Percentiles rank a stretch among this genome's conserved stretches.
phyloP scores from a whole-genome alignment of 2,329 filamentous ascomycete species.

The Colletotrichum theobromicola region DNA sequence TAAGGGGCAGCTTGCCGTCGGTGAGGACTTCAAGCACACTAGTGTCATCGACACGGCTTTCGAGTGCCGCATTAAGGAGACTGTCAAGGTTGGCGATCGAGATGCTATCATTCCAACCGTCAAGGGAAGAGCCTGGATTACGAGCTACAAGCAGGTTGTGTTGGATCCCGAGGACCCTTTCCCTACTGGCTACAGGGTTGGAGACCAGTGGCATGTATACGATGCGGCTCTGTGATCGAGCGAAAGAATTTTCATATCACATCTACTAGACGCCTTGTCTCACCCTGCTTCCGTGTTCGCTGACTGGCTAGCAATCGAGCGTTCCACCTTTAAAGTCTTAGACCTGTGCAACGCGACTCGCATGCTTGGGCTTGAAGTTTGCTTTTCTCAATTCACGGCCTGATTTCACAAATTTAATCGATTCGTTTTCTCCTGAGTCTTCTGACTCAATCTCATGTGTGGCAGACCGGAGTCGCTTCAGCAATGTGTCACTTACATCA shows the following conservation, averaged over 20 bases:
- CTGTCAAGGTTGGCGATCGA: constrained; percentile 40
- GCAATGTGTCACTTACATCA: neutral
- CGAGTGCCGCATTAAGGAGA: constrained; percentile 37
- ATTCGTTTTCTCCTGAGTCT: neutral
- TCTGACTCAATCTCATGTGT: neutral
- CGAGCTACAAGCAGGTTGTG: constrained; percentile 46
- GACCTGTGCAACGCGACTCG: neutral
- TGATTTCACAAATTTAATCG: neutral
- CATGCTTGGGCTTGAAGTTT: neutral
- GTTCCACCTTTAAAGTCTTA: neutral
- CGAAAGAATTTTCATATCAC: neutral
- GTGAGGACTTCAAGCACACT: constrained; percentile 40
- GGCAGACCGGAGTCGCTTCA: neutral
- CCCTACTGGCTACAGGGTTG: constrained; percentile 34
- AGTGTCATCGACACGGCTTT: constrained; percentile 49
- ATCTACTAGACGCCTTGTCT: neutral
- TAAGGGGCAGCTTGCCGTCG: constrained; percentile 38
- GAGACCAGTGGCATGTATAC: neutral
- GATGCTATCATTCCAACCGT: constrained; percentile 44
- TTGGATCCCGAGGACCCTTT: constrained; percentile 49
- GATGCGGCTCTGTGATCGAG: neutral
- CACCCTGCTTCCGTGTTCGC: neutral
- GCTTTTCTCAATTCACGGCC: neutral
- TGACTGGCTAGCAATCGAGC: neutral
- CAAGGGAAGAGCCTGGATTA: constrained; percentile 51